Base-by-base conservation (phyloP, 2,329 filamentous ascomycete species). In the Aspergillus sergii region DNA sequence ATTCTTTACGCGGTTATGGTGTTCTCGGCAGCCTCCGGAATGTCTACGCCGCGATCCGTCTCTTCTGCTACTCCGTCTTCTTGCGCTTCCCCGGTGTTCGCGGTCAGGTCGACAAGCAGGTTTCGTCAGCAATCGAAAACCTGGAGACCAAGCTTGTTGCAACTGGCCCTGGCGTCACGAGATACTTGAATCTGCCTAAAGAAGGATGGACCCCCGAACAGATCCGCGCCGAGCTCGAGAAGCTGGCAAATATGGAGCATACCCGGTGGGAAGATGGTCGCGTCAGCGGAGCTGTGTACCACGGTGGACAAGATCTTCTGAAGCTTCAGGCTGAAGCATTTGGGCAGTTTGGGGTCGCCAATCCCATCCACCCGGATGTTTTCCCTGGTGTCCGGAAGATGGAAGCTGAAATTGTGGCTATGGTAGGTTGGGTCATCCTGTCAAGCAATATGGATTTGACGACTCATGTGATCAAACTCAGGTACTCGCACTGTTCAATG, bases 301-400 rank as follows among this genome's bases (percentile, higher is more conserved):
- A 98, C 75, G 95, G 95, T 68, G 95, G 95, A 59, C 86, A 91
- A 45, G 89, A 91, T 51, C 81, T 99, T 70, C 80, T 95, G 64
- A 87, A 90, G 73, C 83, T 99, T 45, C 95, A 99, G 82, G 91
- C 92, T 7, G 92, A 97, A 76, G 94, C 95, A 0, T 98, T 94
- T 83, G 91, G 91, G 68, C 91, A 91, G 78, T 99, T 99, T 77
- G 94, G 93, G 57, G 95, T 99, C 34, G 87, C 93, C 45, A 99
- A 99, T 78, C 95, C 95, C 3, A 95, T 99, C 70, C 95, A 99
- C 78, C 95, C 95, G 8, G 95, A 99, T 80, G 94, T 99, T 50
- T 99, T 99, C 81, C 95, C 95, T 19, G 95, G 94, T 32, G 94
- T 99, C 58, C 86, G 95, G 72, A 99, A 99, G 86, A 99, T 99